Percentiles rank a stretch among this genome's conserved stretches.
These are phyloP conservation scores for Sporothrix protearum DNA, from an alignment of 2,329 filamentous ascomycete genomes.

Conservation along the genomic window DNA sequence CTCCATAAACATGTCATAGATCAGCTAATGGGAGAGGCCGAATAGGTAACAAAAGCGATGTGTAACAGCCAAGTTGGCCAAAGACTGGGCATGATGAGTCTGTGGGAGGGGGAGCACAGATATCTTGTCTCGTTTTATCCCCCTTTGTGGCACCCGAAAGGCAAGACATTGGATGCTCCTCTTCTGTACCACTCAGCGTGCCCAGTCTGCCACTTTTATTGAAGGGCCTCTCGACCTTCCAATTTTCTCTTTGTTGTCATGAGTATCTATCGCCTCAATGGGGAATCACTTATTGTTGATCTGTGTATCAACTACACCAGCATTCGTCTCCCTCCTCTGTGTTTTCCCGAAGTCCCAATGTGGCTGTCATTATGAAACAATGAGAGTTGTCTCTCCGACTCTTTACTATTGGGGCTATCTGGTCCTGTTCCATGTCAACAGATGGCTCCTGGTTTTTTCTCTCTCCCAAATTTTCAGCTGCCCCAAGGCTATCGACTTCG, in stretches of 20 bases:
- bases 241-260: background rate
- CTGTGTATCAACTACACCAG: background rate
- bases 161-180: conserved; percentile 21
- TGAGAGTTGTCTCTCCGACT: background rate
- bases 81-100: background rate
- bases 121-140: background rate
- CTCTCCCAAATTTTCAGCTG: background rate
- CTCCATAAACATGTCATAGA: background rate
- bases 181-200: background rate
- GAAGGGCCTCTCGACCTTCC: background rate
- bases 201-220: conserved; percentile 2
- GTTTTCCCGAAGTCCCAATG: background rate
- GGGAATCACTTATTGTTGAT: background rate
- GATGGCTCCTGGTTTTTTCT: background rate
- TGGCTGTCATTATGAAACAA: background rate
- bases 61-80: background rate
- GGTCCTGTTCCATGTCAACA: background rate
- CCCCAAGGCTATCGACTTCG: background rate
- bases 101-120: background rate
- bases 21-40: background rate
- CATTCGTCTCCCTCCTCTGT: background rate
- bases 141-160: conserved; percentile 6
- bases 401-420: background rate
- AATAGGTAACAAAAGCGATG: background rate
- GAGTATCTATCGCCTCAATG: background rate